Conservation (phyloP, 768 basidiomycete genomes). For the Mycena metata region DNA sequence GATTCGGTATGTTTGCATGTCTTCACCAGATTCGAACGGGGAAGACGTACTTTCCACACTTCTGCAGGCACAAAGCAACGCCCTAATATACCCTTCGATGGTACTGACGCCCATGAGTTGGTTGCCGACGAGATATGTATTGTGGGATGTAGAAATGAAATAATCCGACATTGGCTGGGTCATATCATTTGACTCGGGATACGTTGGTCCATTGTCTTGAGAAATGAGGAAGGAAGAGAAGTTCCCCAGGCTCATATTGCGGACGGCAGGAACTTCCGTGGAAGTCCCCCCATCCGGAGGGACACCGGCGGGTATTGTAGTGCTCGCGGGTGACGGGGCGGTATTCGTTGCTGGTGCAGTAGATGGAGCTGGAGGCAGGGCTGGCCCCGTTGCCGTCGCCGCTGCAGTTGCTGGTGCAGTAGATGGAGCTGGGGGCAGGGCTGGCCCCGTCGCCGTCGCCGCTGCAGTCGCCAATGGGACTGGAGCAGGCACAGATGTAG, state of each 20-base stretch:
- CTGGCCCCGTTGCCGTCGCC: background rate
- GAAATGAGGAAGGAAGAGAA: conserved; percentile 77
- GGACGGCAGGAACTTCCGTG: conserved; percentile 12
- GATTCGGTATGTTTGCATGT: conserved; percentile 12
- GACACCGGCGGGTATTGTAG: background rate
- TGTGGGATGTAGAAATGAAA: conserved; percentile 90
- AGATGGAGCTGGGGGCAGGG: too few species aligned
- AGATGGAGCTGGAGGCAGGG: background rate
- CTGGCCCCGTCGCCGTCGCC: too few species aligned
- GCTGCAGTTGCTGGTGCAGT: too few species aligned
- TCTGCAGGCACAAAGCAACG: conserved; percentile 90
- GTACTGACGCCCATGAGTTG: conserved; percentile 92
- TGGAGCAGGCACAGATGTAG: too few species aligned
- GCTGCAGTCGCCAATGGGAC: too few species aligned
- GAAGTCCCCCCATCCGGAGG: background rate
- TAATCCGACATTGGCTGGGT: conserved; percentile 78
- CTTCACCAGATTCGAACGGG: conserved; percentile 1
- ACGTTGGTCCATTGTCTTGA: conserved; percentile 61
- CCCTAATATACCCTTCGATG: conserved; percentile 90
- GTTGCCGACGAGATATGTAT: conserved; percentile 90
- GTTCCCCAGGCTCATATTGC: conserved; percentile 59
- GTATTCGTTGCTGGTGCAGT: background rate
- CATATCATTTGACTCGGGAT: conserved; percentile 68
- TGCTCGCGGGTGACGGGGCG: background rate
- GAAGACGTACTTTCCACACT: conserved; percentile 86